Evolutionary conservation across 2,329 filamentous ascomycete genomes (phyloP).

Genomic region (Colletotrichum camelliae): DNA sequence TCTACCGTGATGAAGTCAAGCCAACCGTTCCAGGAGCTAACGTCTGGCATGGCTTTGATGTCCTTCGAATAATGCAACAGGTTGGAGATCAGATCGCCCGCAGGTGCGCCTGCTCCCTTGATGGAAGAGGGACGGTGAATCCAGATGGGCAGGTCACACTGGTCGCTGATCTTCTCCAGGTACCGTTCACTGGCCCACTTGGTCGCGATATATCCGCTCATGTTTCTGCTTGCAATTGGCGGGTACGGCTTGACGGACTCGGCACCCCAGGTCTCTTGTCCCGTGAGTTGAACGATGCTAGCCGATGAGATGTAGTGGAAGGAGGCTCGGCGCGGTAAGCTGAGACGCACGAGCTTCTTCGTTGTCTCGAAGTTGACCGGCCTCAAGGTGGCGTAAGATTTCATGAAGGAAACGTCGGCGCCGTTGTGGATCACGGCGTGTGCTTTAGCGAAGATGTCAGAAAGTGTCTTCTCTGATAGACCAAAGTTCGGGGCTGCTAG

Average conservation of each 20-base stretch:
- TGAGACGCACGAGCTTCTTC: conserved; percentile 36
- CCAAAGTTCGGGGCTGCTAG: conserved; percentile 23
- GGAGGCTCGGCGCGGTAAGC: conserved; percentile 23
- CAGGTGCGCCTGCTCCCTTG: background rate
- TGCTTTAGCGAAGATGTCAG: conserved; percentile 27
- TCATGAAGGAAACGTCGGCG: conserved; percentile 42
- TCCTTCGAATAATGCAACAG: background rate
- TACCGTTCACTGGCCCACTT: conserved; percentile 39
- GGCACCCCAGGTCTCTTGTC: background rate
- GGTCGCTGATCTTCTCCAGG: conserved; percentile 28
- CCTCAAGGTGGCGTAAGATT: conserved; percentile 40
- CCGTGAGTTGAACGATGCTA: conserved; percentile 15
- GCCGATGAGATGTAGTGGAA: conserved; percentile 36
- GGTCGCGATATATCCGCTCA: conserved; percentile 32
- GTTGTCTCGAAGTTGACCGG: conserved; percentile 40
- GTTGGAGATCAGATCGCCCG: background rate
- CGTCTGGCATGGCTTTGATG: background rate
- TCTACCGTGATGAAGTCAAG: background rate
- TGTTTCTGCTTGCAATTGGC: background rate
- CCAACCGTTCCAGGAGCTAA: background rate
- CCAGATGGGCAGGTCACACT: background rate
- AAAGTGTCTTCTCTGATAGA: conserved; percentile 7
- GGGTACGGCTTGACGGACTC: background rate
- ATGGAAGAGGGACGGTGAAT: conserved; percentile 25
- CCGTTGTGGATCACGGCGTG: conserved; percentile 59